A percentile compares a stretch with the other conserved stretches of the same genome.
Evolutionary conservation across 352 stramenopile species (phyloP).

Genomic region (Globisporangium yorkense): DNA sequence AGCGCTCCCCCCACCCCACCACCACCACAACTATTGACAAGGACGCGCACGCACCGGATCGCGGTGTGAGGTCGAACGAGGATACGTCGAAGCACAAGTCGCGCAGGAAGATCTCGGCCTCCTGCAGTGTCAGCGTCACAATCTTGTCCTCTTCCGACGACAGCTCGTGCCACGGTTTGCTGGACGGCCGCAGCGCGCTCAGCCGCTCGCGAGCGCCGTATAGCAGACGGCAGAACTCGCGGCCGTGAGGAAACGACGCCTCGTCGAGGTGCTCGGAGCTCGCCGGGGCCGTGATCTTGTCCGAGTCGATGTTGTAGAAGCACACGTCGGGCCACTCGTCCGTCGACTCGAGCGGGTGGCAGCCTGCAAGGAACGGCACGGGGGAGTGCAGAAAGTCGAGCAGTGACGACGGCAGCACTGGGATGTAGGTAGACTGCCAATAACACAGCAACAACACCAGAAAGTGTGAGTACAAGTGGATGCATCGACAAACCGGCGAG

Average conservation of each 20-base stretch:
- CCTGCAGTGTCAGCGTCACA: slow-evolving; percentile 63
- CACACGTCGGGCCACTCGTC: slow-evolving; percentile 79
- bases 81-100: slow-evolving; percentile 69
- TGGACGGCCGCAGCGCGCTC: slow-evolving; percentile 27
- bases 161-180: slow-evolving; percentile 73
- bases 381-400: slow-evolving; percentile 82
- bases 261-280: slow-evolving; percentile 36
- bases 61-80: slow-evolving; percentile 42
- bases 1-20: background rate
- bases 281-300: slow-evolving; percentile 40
- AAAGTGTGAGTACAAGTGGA: background rate
- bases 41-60: slow-evolving; percentile 20
- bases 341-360: slow-evolving; percentile 49
- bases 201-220: slow-evolving; percentile 47
- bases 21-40: background rate
- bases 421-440: slow-evolving; percentile 79
- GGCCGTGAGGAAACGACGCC: slow-evolving; percentile 48
- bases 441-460: background rate
- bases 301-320: slow-evolving; percentile 75
- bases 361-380: slow-evolving; percentile 73
- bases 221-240: slow-evolving; percentile 56
- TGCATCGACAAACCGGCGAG: background rate
- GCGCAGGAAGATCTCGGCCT: slow-evolving; percentile 63
- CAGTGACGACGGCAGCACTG: slow-evolving; percentile 55
- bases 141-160: slow-evolving; percentile 76